A percentile compares a stretch with the other conserved stretches of the same genome.
phyloP scores from a whole-genome alignment of 371 early-diverging fungal genomes.

The Sporodiniella umbellata region DNA sequence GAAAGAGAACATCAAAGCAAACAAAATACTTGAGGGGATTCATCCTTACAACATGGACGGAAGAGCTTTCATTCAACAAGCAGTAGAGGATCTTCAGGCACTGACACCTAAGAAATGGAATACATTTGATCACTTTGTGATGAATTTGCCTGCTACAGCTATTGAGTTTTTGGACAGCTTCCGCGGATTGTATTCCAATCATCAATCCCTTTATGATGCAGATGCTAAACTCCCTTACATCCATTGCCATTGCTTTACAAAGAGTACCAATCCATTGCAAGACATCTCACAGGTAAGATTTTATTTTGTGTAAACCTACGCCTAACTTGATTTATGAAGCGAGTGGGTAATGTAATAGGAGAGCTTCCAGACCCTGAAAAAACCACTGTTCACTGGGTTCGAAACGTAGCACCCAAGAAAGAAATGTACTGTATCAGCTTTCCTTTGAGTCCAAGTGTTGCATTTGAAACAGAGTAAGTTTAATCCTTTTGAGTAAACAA shows the following conservation, averaged over 20 bases:
- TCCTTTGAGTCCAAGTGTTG: conserved; percentile 58
- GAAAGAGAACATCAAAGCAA: conserved; percentile 73
- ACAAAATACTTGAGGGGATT: conserved; percentile 77
- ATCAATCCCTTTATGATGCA: conserved; percentile 30
- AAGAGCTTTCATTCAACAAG: conserved; percentile 80
- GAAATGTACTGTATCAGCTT: conserved; percentile 97
- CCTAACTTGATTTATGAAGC: conserved; percentile 20
- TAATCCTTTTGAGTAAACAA: neutral
- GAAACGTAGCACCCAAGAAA: conserved; percentile 96
- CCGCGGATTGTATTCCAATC: conserved; percentile 62
- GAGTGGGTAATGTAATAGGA: conserved; percentile 57
- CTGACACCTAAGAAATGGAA: conserved; percentile 39
- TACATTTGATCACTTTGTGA: conserved; percentile 92
- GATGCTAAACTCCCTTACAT: conserved; percentile 71
- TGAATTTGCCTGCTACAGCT: conserved; percentile 97
- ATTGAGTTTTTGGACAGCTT: conserved; percentile 91
- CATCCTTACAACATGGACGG: conserved; percentile 88
- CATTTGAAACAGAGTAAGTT: conserved; percentile 34
- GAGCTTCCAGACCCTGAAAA: conserved; percentile 42
- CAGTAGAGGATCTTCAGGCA: conserved; percentile 52
- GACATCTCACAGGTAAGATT: conserved; percentile 70
- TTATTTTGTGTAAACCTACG: too few species aligned
- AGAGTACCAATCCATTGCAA: conserved; percentile 62
- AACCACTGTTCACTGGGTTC: conserved; percentile 68
- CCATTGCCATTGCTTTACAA: conserved; percentile 95